These are phyloP conservation scores for Brassica cretica DNA, from an alignment of 345 rosid species.

Conservation along the genomic window DNA sequence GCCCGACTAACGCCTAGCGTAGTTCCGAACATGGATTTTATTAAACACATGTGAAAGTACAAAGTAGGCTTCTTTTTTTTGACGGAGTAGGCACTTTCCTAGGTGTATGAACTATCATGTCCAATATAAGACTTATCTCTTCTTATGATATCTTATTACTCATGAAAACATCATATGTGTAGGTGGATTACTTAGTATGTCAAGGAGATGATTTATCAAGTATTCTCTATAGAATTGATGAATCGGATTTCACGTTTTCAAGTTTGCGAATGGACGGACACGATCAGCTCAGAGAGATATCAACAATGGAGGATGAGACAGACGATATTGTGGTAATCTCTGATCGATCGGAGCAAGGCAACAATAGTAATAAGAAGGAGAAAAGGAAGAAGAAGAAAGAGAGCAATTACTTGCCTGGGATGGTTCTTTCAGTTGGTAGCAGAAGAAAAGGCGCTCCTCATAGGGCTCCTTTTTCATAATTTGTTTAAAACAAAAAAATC, in stretches of 20 bases:
- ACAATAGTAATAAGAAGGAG: slow-evolving; percentile 9
- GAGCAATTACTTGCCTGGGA: slow-evolving; percentile 55
- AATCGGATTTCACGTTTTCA: slow-evolving; percentile 61
- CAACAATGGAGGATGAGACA: slow-evolving; percentile 48
- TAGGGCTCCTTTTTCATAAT: slow-evolving; percentile 81
- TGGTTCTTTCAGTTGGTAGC: slow-evolving; percentile 60
- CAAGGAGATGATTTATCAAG: slow-evolving; percentile 69
- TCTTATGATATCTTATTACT: background rate
- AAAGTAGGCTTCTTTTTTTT: slow-evolving; percentile 26
- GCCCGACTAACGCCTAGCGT: too few relatives aligned
- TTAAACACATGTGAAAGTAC: slow-evolving; percentile 35
- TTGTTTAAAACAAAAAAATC: background rate
- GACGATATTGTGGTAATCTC: slow-evolving; percentile 43
- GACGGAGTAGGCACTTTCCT: too few relatives aligned
- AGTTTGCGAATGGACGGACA: slow-evolving; percentile 65
- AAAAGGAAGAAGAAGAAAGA: slow-evolving; percentile 52
- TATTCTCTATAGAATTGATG: slow-evolving; percentile 56
- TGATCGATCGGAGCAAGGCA: slow-evolving; percentile 31
- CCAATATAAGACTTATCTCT: slow-evolving; percentile 11
- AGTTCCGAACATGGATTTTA: too few relatives aligned
- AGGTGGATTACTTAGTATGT: slow-evolving; percentile 71
- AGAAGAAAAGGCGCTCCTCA: slow-evolving; percentile 93
- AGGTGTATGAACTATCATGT: slow-evolving; percentile 34
- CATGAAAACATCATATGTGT: background rate
- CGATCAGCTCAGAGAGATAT: slow-evolving; percentile 48